These are phyloP conservation scores for Trichocladium uniseriatum DNA, from an alignment of 495 filamentous ascomycete genomes.

Conservation along the genomic window DNA sequence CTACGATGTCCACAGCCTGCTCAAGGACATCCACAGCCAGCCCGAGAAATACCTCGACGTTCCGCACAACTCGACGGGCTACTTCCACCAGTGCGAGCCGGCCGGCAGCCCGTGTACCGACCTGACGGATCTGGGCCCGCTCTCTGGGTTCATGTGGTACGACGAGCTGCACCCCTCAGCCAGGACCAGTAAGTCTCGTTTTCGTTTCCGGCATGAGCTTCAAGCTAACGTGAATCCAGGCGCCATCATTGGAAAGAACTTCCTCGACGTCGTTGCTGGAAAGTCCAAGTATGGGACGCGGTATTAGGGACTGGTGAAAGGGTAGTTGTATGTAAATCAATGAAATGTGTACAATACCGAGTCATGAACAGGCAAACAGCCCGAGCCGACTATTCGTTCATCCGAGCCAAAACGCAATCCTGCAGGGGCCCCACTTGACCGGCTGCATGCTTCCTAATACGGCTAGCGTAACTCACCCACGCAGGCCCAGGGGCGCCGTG, in stretches of 20 bases:
- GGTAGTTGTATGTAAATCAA: no score
- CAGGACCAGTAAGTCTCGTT: constrained; percentile 43
- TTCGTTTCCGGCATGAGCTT: constrained; percentile 40
- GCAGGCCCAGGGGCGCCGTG: background rate
- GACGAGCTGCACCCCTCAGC: constrained; percentile 63
- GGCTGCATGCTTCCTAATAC: background rate
- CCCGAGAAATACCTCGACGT: constrained; percentile 50
- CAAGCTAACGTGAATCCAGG: constrained; percentile 13
- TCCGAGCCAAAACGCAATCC: background rate
- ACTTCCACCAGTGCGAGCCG: constrained; percentile 42
- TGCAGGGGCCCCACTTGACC: constrained; percentile 3
- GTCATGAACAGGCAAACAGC: no score
- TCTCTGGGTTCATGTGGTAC: constrained; percentile 40
- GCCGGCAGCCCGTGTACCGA: constrained; percentile 21
- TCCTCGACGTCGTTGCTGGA: constrained; percentile 50
- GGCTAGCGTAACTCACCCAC: constrained; percentile 1
- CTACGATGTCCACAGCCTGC: constrained; percentile 53
- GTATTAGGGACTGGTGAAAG: no score
- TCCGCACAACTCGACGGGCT: constrained; percentile 55
- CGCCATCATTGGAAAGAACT: constrained; percentile 47
- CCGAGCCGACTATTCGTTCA: no score
- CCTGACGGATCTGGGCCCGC: constrained; percentile 23
- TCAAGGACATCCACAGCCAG: constrained; percentile 53
- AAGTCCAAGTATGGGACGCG: constrained; percentile 46
- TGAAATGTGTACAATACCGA: no score